phyloP scores from a whole-genome alignment of 1,139 yeast species.

The Yamadazyma mexicana region DNA sequence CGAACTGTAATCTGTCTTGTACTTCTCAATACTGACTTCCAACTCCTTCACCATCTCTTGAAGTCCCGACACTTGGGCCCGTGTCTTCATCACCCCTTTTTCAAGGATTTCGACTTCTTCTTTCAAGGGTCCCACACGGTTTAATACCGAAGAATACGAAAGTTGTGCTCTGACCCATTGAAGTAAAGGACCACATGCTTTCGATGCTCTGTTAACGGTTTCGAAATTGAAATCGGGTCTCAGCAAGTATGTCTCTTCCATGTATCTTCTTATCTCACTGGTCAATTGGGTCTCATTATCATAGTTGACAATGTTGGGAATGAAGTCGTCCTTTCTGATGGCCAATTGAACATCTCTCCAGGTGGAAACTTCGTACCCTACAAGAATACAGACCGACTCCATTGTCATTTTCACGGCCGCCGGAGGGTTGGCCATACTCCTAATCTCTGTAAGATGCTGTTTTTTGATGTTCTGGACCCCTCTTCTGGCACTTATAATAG shows the following conservation, averaged over 20 bases:
- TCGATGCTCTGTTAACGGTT: constrained; percentile 83
- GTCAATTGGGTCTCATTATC: constrained; percentile 64
- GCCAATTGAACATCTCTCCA: constrained; percentile 89
- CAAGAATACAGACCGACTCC: constrained; percentile 81
- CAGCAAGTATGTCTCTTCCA: constrained; percentile 62
- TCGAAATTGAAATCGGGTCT: constrained; percentile 69
- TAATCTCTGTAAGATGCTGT: constrained; percentile 84
- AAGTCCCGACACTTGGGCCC: constrained; percentile 70
- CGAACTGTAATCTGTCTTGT: constrained; percentile 67
- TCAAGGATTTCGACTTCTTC: constrained; percentile 66
- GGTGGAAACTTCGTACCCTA: constrained; percentile 66
- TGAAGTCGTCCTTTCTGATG: constrained; percentile 84
- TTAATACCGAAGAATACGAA: constrained; percentile 64
- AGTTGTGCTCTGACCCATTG: constrained; percentile 92
- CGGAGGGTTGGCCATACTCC: constrained; percentile 93
- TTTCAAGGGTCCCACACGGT: constrained; percentile 72
- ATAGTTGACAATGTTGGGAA: constrained; percentile 76
- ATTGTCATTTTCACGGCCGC: constrained; percentile 79
- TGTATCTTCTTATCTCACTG: constrained; percentile 47
- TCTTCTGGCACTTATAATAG: constrained; percentile 76
- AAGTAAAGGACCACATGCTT: constrained; percentile 90
- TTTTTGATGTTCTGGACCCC: constrained; percentile 92
- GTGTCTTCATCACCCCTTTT: constrained; percentile 57
- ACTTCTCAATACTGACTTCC: constrained; percentile 64
- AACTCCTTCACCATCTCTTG: constrained; percentile 80